Conservation (phyloP, 1,284 basidiomycete species). For the Ustilago loliicola region DNA sequence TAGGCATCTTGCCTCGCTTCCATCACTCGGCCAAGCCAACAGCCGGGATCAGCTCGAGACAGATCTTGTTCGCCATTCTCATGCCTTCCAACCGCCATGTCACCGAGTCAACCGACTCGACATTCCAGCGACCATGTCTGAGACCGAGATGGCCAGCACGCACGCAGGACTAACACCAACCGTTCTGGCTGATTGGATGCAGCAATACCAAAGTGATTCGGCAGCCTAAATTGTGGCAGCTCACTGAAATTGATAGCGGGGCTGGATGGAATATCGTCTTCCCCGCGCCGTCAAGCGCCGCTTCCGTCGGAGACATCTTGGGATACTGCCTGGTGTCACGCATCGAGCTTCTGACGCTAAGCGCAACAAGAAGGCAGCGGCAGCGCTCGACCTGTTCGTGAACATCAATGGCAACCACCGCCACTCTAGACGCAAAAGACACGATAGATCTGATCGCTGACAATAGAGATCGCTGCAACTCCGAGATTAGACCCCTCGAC, state of each 20-base stretch:
- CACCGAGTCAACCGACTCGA: neutral
- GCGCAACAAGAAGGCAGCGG: neutral
- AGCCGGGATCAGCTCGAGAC: neutral
- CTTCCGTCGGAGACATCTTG: conserved; percentile 1
- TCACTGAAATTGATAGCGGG: neutral
- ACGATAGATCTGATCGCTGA: neutral
- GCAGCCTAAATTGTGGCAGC: neutral
- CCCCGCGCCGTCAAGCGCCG: neutral
- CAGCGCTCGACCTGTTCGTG: neutral
- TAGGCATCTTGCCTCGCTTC: neutral
- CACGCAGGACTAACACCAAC: neutral
- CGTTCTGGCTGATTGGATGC: neutral
- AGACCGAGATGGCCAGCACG: neutral
- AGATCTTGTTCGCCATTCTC: neutral
- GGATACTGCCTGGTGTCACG: neutral
- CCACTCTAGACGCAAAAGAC: neutral
- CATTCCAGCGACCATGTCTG: neutral
- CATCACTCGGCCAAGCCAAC: neutral
- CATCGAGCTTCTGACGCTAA: neutral
- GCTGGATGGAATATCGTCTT: neutral
- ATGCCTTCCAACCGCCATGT: neutral
- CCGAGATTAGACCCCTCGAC: no score
- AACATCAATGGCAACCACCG: neutral
- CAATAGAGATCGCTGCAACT: no score
- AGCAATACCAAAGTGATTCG: neutral